A percentile compares a stretch with the other conserved stretches of the same genome.
Conservation (phyloP, 2,329 filamentous ascomycete species). For the Gnomoniopsis smithogilvyi region DNA sequence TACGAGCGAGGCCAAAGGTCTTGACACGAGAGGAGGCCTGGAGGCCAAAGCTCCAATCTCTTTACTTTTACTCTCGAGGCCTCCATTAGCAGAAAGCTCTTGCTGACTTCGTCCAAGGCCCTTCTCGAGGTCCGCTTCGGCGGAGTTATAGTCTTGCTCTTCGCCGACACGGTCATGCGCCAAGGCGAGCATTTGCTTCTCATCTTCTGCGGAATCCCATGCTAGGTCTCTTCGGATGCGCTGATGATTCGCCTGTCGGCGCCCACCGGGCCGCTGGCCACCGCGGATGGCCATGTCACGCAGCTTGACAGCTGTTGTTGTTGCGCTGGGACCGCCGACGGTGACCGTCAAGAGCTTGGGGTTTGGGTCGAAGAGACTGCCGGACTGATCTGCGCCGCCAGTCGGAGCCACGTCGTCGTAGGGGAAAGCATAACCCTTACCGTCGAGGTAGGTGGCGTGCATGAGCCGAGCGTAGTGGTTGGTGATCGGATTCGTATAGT, state of each 20-base stretch:
- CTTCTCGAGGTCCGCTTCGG: conserved; percentile 17
- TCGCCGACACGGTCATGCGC: not conserved
- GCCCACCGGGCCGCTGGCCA: conserved; percentile 7
- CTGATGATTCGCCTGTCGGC: not conserved
- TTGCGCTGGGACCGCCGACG: conserved; percentile 41
- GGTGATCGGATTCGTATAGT: conserved; percentile 53
- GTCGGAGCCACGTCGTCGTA: conserved; percentile 65
- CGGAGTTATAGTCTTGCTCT: conserved; percentile 1
- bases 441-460: conserved; percentile 57
- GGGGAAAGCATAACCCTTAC: conserved; percentile 66
- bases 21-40: conserved; percentile 1
- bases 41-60: not conserved
- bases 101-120: conserved; percentile 10
- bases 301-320: conserved; percentile 8
- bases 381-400: conserved; percentile 57
- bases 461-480: conserved; percentile 68
- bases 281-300: conserved; percentile 7
- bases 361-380: conserved; percentile 55
- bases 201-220: conserved; percentile 10
- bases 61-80: not conserved
- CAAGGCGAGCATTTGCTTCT: conserved; percentile 8
- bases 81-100: not conserved
- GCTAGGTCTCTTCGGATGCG: not conserved
- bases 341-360: conserved; percentile 55
- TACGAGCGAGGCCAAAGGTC: conserved; percentile 10